A percentile compares a stretch with the other conserved stretches of the same genome.
Evolutionary conservation across 208 protist species (phyloP).

Genomic region (Porcisia deanei): DNA sequence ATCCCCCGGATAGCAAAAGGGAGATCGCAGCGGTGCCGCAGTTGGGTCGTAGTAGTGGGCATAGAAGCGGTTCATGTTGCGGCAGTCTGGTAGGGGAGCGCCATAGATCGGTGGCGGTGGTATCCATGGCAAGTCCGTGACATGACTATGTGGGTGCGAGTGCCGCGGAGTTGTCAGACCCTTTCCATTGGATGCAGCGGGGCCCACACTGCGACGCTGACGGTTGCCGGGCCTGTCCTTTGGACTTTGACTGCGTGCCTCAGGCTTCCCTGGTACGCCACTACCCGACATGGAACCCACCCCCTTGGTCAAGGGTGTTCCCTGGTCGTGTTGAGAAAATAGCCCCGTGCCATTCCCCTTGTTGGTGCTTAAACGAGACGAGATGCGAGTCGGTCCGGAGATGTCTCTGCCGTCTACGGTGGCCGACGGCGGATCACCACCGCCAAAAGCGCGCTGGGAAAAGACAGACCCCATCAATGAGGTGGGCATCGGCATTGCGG

Average conservation of each 20-base stretch:
- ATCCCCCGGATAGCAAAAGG: neutral
- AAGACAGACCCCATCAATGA: neutral
- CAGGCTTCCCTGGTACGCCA: neutral
- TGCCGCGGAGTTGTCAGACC: neutral
- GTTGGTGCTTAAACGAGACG: neutral
- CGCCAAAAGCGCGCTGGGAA: neutral
- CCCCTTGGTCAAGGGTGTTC: neutral
- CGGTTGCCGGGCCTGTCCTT: neutral
- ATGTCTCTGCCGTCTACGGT: neutral
- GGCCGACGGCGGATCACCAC: neutral
- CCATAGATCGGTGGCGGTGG: constrained; percentile 36
- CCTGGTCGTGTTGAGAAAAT: neutral
- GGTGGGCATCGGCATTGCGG: neutral
- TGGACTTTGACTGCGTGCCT: neutral
- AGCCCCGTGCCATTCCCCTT: neutral
- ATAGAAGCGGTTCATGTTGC: constrained; percentile 4
- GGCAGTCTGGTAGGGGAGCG: neutral
- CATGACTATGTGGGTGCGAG: neutral
- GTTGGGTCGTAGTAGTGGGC: constrained; percentile 25
- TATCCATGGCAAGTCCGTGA: constrained; percentile 32
- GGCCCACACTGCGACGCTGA: neutral
- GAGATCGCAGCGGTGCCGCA: neutral
- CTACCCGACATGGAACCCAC: neutral
- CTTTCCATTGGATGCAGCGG: neutral
- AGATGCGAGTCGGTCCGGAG: neutral